A percentile compares a stretch with the other conserved stretches of the same genome.
Evolutionary conservation across 495 filamentous ascomycete genomes (phyloP).

Genomic region (Penicillium simplicissimum): DNA sequence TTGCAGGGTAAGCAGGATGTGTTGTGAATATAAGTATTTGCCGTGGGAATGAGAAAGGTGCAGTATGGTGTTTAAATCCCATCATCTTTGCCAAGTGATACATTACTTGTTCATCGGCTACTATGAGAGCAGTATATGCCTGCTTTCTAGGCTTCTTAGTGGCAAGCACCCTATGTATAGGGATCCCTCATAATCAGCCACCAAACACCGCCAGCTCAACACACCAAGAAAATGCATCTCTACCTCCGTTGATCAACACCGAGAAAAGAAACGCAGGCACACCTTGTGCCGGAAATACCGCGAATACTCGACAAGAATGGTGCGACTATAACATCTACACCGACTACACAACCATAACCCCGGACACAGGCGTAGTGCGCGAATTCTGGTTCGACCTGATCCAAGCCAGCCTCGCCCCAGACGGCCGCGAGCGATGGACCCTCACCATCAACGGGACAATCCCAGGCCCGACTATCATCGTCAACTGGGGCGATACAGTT

Average conservation of each 20-base stretch:
- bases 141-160: not conserved
- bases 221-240: not conserved
- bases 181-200: not conserved
- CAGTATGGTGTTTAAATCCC: not conserved
- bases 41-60: not conserved
- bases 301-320: slow-evolving; percentile 40
- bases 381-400: slow-evolving; percentile 38
- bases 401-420: slow-evolving; percentile 65
- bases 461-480: slow-evolving; percentile 60
- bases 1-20: not conserved
- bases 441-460: slow-evolving; percentile 76
- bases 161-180: not conserved
- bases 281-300: slow-evolving; percentile 40
- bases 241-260: not conserved
- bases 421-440: slow-evolving; percentile 73
- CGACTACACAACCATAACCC: slow-evolving; percentile 49
- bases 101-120: not conserved
- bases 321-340: slow-evolving; percentile 49
- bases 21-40: not conserved
- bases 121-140: not conserved
- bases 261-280: not conserved
- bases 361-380: slow-evolving; percentile 38
- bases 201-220: not conserved
- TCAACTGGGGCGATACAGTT: slow-evolving; percentile 66
- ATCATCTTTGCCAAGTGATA: no score